Evolutionary conservation across 1,284 basidiomycete genomes (phyloP).

Genomic region (Trichosporon ovoides): DNA sequence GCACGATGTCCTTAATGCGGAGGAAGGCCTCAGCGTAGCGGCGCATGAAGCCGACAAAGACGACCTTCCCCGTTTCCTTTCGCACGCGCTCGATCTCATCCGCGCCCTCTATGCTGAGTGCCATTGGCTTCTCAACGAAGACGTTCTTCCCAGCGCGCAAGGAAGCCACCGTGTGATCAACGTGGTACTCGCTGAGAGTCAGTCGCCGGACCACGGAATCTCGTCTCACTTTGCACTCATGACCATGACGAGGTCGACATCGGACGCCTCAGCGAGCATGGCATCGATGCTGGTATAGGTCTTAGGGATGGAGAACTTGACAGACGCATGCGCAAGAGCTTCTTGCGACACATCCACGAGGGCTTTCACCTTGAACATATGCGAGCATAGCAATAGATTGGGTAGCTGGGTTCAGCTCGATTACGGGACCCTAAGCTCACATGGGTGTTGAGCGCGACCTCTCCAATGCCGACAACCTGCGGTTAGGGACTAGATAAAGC

Average conservation of each 20-base stretch:
- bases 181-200: constrained; percentile 19
- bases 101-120: constrained; percentile 26
- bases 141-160: constrained; percentile 30
- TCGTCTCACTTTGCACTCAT: constrained; percentile 25
- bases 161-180: constrained; percentile 18
- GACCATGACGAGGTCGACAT: constrained; percentile 42
- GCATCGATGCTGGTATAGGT: constrained; percentile 20
- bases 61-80: constrained; percentile 18
- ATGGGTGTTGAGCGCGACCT: constrained; percentile 15
- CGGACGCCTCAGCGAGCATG: constrained; percentile 24
- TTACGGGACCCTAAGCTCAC: not conserved
- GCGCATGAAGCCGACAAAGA: constrained; percentile 49
- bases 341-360: constrained; percentile 40
- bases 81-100: constrained; percentile 26
- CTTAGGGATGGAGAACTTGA: constrained; percentile 35
- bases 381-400: constrained; percentile 20
- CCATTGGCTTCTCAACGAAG: constrained; percentile 44
- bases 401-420: constrained; percentile 16
- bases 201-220: not conserved
- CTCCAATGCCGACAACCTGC: constrained; percentile 18
- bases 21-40: constrained; percentile 47
- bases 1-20: constrained; percentile 38
- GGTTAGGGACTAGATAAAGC: not conserved
- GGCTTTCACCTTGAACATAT: constrained; percentile 25
- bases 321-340: constrained; percentile 30